Base-by-base conservation (phyloP, 2,329 filamentous ascomycete genomes). In the Verticillium zaregamsianum region DNA sequence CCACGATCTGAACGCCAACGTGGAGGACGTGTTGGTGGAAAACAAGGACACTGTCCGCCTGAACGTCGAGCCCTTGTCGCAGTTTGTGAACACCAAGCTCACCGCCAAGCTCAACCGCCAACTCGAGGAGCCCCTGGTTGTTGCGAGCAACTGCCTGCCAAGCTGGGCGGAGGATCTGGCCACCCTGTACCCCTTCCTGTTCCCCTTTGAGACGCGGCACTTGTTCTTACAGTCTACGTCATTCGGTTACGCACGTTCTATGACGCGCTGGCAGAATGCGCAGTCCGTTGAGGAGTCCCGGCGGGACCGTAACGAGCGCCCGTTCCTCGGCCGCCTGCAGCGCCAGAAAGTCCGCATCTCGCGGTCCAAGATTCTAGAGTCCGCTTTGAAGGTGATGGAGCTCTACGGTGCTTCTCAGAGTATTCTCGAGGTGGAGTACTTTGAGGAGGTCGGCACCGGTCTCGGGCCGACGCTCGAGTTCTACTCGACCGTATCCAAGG, bases 291-390 rank as follows among this genome's bases (percentile, higher is more conserved):
- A 92, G 66, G 93, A 97, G 63, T 87, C 85, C 61, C 86, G 94
- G 52, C 87, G 91, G 59, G 91, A 96, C 69, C 88, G 93, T 56
- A 94, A 98, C 67, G 93, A 98, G 65, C 86, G 93, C 14, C 93
- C 93, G 2, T 97, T 96, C 82, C 80, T 98, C 3, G 95, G 95
- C 15, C 86, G 94, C 52, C 83, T 97, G 1, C 95, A 98, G 73
- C 88, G 95, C 61, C 95, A 99, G 71, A 99, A 99, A 76, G 94
- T 99, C n/a, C 90, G 95, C 55, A 98, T 99, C 64, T 97, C 94
- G 5, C 87, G 95, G 54, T 87, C 87, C n/a, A 93, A 96, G 69
- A 97, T 99, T 55, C 82, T 99, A 8, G 95, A 99, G 73, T 98
- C 95, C 15, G 95, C 95, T 0, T 82, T 98, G 74, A 99, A 99